Conservation (phyloP, 495 filamentous ascomycete genomes). For the Monascus purpureus region DNA sequence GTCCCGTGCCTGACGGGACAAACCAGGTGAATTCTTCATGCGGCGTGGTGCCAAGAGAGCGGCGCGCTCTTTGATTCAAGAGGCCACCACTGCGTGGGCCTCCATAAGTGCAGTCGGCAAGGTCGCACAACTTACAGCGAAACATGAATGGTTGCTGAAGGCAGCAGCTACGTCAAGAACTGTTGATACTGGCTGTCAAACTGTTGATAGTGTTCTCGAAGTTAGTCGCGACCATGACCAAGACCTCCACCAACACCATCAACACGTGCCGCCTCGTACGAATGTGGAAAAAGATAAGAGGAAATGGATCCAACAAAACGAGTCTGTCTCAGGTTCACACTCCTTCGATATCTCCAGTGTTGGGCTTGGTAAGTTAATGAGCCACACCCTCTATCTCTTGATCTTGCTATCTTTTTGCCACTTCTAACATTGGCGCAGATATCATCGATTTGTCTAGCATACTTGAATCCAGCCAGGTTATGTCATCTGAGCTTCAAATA, state of each 20-base stretch:
- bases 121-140: slow-evolving; percentile 51
- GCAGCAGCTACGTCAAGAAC: slow-evolving; percentile 46
- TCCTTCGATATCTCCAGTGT: slow-evolving; percentile 32
- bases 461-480: slow-evolving; percentile 74
- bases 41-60: slow-evolving; percentile 57
- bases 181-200: slow-evolving; percentile 62
- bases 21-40: slow-evolving; percentile 56
- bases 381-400: too few relatives aligned
- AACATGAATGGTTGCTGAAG: slow-evolving; percentile 58
- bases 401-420: slow-evolving; percentile 12
- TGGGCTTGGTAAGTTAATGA: slow-evolving; percentile 25
- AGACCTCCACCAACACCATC: too few relatives aligned
- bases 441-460: slow-evolving; percentile 83
- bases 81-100: slow-evolving; percentile 60
- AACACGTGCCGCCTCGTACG: slow-evolving; percentile 18
- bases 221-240: slow-evolving; percentile 42
- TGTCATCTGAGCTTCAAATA: slow-evolving; percentile 76
- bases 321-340: slow-evolving; percentile 16
- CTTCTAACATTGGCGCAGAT: slow-evolving; percentile 28
- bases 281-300: slow-evolving; percentile 40
- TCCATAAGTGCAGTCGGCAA: slow-evolving; percentile 64
- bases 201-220: slow-evolving; percentile 35
- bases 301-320: slow-evolving; percentile 65
- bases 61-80: slow-evolving; percentile 55
- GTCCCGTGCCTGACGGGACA: background rate